phyloP scores from a whole-genome alignment of 2,329 filamentous ascomycete genomes.

The Alternaria sp. region DNA sequence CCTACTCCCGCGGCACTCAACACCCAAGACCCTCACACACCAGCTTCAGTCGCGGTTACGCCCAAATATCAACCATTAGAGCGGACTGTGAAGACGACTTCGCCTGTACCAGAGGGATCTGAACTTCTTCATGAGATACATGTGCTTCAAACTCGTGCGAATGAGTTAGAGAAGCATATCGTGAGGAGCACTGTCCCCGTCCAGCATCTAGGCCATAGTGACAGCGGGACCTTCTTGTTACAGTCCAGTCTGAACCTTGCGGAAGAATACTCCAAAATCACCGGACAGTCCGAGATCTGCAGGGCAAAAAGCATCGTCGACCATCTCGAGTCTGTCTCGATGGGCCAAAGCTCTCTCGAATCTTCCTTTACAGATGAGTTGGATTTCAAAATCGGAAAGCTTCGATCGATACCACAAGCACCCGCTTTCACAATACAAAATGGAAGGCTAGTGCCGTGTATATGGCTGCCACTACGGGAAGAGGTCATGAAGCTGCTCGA shows the following conservation, averaged over 20 bases:
- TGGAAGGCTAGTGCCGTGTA: neutral
- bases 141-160: neutral
- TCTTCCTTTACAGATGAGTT: neutral
- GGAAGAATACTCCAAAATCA: neutral
- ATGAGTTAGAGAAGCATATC: neutral
- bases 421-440: neutral
- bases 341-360: conserved; percentile 3
- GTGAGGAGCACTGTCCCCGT: neutral
- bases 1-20: neutral
- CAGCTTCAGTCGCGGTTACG: neutral
- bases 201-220: neutral
- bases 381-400: neutral
- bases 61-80: neutral
- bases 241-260: neutral
- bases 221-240: neutral
- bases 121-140: neutral
- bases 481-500: conserved; percentile 46
- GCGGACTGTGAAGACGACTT: neutral
- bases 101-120: neutral
- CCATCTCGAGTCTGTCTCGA: neutral
- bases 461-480: conserved; percentile 34
- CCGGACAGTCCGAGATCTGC: neutral
- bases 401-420: neutral
- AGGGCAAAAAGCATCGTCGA: neutral
- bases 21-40: neutral